Conservation (phyloP, 176 grass and related monocot genomes). For the Musa itinerans region DNA sequence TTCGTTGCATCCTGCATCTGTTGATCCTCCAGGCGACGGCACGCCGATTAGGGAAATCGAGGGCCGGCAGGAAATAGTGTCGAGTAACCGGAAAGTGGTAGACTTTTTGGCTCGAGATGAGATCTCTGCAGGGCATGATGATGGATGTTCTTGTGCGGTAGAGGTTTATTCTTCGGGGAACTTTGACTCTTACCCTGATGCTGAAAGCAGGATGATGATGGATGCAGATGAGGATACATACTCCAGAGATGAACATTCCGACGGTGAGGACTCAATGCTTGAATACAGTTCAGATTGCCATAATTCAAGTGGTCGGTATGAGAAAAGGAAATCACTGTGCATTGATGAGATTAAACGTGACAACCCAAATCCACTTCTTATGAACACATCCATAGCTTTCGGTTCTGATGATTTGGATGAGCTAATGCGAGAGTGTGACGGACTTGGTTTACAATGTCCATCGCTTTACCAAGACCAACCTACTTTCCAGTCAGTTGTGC, state of each 20-base stretch:
- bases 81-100: neutral
- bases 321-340: neutral
- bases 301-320: slow-evolving; percentile 1
- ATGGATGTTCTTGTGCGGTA: neutral
- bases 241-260: slow-evolving; percentile 15
- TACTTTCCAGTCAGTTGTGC: neutral
- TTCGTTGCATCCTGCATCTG: neutral
- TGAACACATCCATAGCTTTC: slow-evolving; percentile 37
- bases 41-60: neutral
- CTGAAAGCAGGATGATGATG: neutral
- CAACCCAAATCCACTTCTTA: slow-evolving; percentile 23
- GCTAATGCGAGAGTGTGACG: slow-evolving; percentile 31
- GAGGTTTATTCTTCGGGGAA: neutral
- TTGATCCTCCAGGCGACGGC: neutral
- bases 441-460: neutral
- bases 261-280: slow-evolving; percentile 30
- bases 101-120: neutral
- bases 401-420: slow-evolving; percentile 41
- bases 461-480: slow-evolving; percentile 23
- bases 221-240: slow-evolving; percentile 12
- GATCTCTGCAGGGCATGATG: neutral
- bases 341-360: neutral
- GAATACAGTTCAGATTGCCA: slow-evolving; percentile 9
- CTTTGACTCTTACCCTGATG: neutral
- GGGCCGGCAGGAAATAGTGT: neutral